Conservation (phyloP, 2,329 filamentous ascomycete genomes). For the Aspergillus melleus region DNA sequence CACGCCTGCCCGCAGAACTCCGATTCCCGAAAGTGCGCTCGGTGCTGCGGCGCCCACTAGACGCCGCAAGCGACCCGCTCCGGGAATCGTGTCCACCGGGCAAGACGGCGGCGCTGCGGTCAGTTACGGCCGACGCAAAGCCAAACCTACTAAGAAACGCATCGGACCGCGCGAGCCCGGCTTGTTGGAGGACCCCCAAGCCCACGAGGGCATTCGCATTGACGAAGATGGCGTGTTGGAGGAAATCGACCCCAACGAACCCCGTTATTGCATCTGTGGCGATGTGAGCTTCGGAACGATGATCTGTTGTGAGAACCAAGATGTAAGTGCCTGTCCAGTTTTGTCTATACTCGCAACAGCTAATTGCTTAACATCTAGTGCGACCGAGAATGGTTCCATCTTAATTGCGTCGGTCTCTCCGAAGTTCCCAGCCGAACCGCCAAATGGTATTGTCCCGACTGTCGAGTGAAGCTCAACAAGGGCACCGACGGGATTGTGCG, state of each 20-base stretch:
- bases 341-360: neutral
- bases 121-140: slow-evolving; percentile 60
- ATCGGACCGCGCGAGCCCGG: slow-evolving; percentile 42
- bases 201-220: slow-evolving; percentile 40
- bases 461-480: slow-evolving; percentile 51
- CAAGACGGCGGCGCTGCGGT: slow-evolving; percentile 63
- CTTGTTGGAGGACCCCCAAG: slow-evolving; percentile 22
- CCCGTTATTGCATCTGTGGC: slow-evolving; percentile 64
- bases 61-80: slow-evolving; percentile 60
- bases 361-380: slow-evolving; percentile 46
- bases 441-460: slow-evolving; percentile 68
- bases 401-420: slow-evolving; percentile 59
- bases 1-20: slow-evolving; percentile 41
- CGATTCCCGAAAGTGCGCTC: slow-evolving; percentile 43
- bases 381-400: slow-evolving; percentile 67
- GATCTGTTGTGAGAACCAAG: slow-evolving; percentile 65
- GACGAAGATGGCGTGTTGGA: slow-evolving; percentile 51
- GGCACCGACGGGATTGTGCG: slow-evolving; percentile 43
- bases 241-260: slow-evolving; percentile 61
- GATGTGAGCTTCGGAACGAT: slow-evolving; percentile 66
- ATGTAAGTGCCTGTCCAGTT: slow-evolving; percentile 41
- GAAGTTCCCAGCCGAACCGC: slow-evolving; percentile 60
- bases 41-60: slow-evolving; percentile 37
- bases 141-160: slow-evolving; percentile 49
- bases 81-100: slow-evolving; percentile 58